These are phyloP conservation scores for Eragrostis nindensis DNA, from an alignment of 176 grass and related monocot species.

Conservation along the genomic window DNA sequence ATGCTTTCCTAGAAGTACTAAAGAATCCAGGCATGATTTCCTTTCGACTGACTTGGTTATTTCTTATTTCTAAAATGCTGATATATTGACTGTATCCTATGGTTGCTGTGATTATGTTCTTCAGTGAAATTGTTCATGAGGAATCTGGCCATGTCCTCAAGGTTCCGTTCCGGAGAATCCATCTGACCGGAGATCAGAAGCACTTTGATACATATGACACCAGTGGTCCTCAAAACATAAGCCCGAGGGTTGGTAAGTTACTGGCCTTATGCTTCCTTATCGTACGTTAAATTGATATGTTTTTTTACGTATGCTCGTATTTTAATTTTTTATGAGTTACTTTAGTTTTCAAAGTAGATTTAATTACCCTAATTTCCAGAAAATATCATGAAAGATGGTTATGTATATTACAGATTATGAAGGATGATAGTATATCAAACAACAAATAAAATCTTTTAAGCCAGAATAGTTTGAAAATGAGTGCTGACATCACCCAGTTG, in stretches of 20 bases:
- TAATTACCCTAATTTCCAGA: neutral
- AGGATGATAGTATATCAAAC: neutral
- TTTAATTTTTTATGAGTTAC: too few relatives aligned
- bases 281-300: constrained; percentile 9
- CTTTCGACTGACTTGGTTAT: constrained; percentile 2
- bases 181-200: constrained; percentile 76
- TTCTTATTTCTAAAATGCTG: neutral
- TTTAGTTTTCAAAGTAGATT: neutral
- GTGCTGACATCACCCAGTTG: too few relatives aligned
- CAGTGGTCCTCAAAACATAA: constrained; percentile 93
- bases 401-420: neutral
- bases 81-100: neutral
- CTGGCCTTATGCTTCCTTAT: constrained; percentile 22
- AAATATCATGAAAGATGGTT: neutral
- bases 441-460: neutral
- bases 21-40: constrained; percentile 69
- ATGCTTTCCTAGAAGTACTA: constrained; percentile 92
- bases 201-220: constrained; percentile 97
- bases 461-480: neutral
- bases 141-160: constrained; percentile 85
- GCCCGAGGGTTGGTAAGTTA: constrained; percentile 64
- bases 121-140: constrained; percentile 87
- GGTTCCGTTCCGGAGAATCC: constrained; percentile 84
- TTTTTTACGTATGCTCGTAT: constrained; percentile 2
- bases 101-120: constrained; percentile 32